Evolutionary conservation across 2,329 filamentous ascomycete genomes (phyloP).

Genomic region (Hypoxylon sp.): DNA sequence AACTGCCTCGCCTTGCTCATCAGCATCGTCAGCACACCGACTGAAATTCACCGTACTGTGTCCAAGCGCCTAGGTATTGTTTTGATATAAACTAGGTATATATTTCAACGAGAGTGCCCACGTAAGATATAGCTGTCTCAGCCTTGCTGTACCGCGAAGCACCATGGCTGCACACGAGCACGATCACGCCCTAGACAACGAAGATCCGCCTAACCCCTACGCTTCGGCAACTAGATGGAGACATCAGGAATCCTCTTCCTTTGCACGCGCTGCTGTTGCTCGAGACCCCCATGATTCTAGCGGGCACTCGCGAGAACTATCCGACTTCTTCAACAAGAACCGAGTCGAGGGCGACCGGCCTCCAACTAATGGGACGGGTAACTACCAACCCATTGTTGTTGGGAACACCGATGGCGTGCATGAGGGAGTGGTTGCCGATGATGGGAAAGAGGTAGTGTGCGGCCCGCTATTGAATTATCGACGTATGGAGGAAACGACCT

Average conservation of each 20-base stretch:
- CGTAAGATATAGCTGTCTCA: not conserved
- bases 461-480: slow-evolving; percentile 84
- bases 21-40: slow-evolving; percentile 33
- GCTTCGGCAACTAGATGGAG: slow-evolving; percentile 71
- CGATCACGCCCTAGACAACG: slow-evolving; percentile 48
- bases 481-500: slow-evolving; percentile 75
- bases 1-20: slow-evolving; percentile 22
- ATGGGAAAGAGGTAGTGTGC: slow-evolving; percentile 72
- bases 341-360: slow-evolving; percentile 61
- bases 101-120: not conserved
- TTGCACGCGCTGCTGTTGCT: slow-evolving; percentile 60
- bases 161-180: slow-evolving; percentile 44
- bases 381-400: slow-evolving; percentile 64
- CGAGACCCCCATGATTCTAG: slow-evolving; percentile 57
- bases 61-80: not conserved
- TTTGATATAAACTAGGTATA: slow-evolving; percentile 7
- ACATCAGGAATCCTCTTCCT: slow-evolving; percentile 72
- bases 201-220: slow-evolving; percentile 63
- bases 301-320: slow-evolving; percentile 63
- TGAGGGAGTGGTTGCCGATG: slow-evolving; percentile 45
- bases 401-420: slow-evolving; percentile 53
- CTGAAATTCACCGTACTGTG: slow-evolving; percentile 2
- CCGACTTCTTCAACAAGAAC: slow-evolving; percentile 67
- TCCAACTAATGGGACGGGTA: slow-evolving; percentile 50
- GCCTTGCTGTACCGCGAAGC: slow-evolving; percentile 11